Evolutionary conservation across 2,329 filamentous ascomycete genomes (phyloP), one percentile per base, ranked within the genome.

Genomic region (Sphaerulina musiva): DNA sequence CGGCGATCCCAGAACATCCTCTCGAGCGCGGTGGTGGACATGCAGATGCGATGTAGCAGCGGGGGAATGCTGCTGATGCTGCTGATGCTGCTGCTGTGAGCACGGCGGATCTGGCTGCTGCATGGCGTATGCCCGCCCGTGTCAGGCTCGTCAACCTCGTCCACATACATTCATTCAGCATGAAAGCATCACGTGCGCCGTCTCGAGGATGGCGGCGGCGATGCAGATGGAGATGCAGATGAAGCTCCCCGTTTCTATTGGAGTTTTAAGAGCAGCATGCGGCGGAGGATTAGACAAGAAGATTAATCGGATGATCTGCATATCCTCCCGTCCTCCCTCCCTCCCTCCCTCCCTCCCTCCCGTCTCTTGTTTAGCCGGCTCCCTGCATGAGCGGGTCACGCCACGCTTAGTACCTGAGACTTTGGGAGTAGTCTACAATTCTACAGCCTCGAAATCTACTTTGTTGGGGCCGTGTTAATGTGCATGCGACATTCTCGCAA

Each of bases 1-100:
- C 12, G 23, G 55, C 41, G 48, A 52, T 55, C 39, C 57, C 51
- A 48, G 56, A 59, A 29, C 6, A 29, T 51, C 46, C 40, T 47
- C 51, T 54, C 32, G 12, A 29, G 23, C 17, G 11, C 10, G 34
- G 10, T 39, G 41, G 44, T 51, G 42, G 31, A 5, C 10, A 23
- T 31, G 48, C 48, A 32, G 32, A 46, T 14, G 32, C 31, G 40
- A 14, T 26, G 31, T 10, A 51, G 40, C 17, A 40, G 48, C 34
- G 44, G 32, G 8, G 48, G 45, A 2, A 29, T 29, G 26, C 26
- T 29, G 26, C 26, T 29, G 26, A 29, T 29, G 48, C 48, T 17
- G 14, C 26, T 26, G 26, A 29, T 29, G 48, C 48, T 38, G 41
- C 41, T 40, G 39, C 48, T 10, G 48, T 51, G 14, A 51, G 41